These are phyloP conservation scores for Candida schatavii DNA, from an alignment of 805 yeast genomes.

Conservation along the genomic window DNA sequence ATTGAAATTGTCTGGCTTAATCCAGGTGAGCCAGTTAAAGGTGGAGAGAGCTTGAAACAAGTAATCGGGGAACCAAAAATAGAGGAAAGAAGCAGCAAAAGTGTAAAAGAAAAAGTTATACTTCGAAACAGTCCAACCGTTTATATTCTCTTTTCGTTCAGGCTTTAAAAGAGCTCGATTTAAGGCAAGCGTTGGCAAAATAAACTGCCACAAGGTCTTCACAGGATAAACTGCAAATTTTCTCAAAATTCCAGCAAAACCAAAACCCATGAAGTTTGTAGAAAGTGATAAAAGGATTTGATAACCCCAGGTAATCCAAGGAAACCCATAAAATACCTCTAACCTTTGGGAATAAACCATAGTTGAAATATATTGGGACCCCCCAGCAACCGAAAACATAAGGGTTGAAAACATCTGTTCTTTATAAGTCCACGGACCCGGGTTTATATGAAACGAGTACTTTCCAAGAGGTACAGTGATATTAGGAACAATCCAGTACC, in stretches of 20 bases:
- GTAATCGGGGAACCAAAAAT: slow-evolving; percentile 47
- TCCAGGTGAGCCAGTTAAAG: slow-evolving; percentile 61
- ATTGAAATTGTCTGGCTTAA: slow-evolving; percentile 47
- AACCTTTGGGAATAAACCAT: slow-evolving; percentile 22
- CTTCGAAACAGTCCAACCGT: slow-evolving; percentile 23
- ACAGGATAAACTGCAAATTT: slow-evolving; percentile 26
- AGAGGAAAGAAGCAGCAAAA: slow-evolving; percentile 31
- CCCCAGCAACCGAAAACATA: slow-evolving; percentile 31
- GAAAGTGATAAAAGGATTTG: slow-evolving; percentile 45
- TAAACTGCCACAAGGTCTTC: slow-evolving; percentile 26
- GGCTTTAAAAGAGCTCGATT: slow-evolving; percentile 43
- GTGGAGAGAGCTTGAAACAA: slow-evolving; percentile 39
- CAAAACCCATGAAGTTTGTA: slow-evolving; percentile 54
- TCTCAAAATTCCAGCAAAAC: slow-evolving; percentile 48
- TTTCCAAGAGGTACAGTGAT: slow-evolving; percentile 20
- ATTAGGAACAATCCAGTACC: slow-evolving; percentile 35
- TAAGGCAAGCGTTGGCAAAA: slow-evolving; percentile 44
- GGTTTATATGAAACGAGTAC: slow-evolving; percentile 41
- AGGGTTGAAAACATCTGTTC: slow-evolving; percentile 65
- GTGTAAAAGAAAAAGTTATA: slow-evolving; percentile 28
- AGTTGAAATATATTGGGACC: slow-evolving; percentile 18
- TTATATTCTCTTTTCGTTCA: slow-evolving; percentile 21
- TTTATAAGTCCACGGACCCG: slow-evolving; percentile 63
- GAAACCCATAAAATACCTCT: slow-evolving; percentile 23
- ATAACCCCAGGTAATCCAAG: slow-evolving; percentile 36